Evolutionary conservation across 805 yeast genomes (phyloP), one percentile per base, ranked within the genome.

Genomic region (Torulaspora franciscae): DNA sequence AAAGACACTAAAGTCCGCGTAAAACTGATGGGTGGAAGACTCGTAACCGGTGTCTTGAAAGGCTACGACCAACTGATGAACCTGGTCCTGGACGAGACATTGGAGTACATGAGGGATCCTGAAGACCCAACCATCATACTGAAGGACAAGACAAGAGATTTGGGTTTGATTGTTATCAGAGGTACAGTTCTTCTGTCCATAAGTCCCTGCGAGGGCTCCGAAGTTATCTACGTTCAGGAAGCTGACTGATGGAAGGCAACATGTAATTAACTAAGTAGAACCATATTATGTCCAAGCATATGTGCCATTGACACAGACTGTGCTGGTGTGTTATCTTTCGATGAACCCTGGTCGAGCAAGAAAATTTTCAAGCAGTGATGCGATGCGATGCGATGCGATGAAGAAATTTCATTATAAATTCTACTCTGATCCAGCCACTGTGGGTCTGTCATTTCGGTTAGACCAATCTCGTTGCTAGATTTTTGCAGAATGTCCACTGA

Each of bases 1-100:
- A 78, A 79, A 56, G 95, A 87, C 61, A 73, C 83, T 54, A 65
- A 73, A 53, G 79, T 91, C 32, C 75, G 82, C 56, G 91, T 90
- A 43, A 82, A 85, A 56, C 80, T 93, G 61, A 76, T 81, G 53
- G 95, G 95, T 9, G 96, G 96, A 6, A 79, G 97, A 59, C 81
- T 81, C 55, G 80, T 85, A n/a, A 72, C 73, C 13, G 99, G 99
- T 28, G 69, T 71, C 1, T 75, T 91, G 55, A 87, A 85, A 55
- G 97, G 98, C 6, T 83, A 74, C 59, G 95, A 85, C 61, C 89
- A 81, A 61, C 72, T 84, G 59, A 80, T 84, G 87, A 85, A 85
- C 66, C 67, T 85, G 55, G 91, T 85, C 2, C 71, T 85, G 49
- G 88, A 83, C 57, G 78, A 83, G 25, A 82, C 80, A 5, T 69